Base-by-base conservation (phyloP, 1,139 yeast species). In the Lipomyces yarrowii region DNA sequence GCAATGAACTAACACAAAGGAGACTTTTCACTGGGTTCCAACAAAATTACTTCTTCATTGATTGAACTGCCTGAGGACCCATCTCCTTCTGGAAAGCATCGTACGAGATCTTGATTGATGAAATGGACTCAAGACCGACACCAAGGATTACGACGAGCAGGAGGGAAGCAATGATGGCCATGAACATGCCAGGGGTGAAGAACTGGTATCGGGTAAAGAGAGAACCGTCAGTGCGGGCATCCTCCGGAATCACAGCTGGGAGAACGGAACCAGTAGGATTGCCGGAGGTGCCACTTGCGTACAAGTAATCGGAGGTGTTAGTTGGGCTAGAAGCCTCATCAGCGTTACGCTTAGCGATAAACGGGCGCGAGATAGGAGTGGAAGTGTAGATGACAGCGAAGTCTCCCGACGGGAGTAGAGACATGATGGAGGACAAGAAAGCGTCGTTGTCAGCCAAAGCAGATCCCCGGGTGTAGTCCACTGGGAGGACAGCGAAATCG, bases 131-230 rank as follows among this genome's bases (percentile, higher is more conserved):
- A 70, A 89, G 80, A 7, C 91, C 91, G 59, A 81, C 78, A 64
- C 79, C 74, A 70, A 89, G 79, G 39, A 88, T 80, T 60, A 77
- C 78, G 53, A 87, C 71, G 72, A 89, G 80, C 69, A 87, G 77
- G 52, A 83, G 77, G 2, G 87, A 79, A 32, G 88, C 88, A 64
- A 90, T 77, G 65, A 86, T 78, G 61, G 86, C 82, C 88, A 86
- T 87, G 83, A 88, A 88, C 70, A 90, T 82, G 23, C 93, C 96
- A 13, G 84, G 81, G n/a, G 86, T 77, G 73, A 85, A 83, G 73
- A 83, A 85, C 64, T 80, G 79, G 74, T 84, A 85, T 64, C 79
- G 78, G 63, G 81, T 81, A 73, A 84, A 84, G 62, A 85, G 73
- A 18, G 80, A 77, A 18, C 79, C 80, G 46, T 71, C 73, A 46